Evolutionary conservation across 495 filamentous ascomycete genomes (phyloP).

Genomic region (Jackrogersella multiformis): DNA sequence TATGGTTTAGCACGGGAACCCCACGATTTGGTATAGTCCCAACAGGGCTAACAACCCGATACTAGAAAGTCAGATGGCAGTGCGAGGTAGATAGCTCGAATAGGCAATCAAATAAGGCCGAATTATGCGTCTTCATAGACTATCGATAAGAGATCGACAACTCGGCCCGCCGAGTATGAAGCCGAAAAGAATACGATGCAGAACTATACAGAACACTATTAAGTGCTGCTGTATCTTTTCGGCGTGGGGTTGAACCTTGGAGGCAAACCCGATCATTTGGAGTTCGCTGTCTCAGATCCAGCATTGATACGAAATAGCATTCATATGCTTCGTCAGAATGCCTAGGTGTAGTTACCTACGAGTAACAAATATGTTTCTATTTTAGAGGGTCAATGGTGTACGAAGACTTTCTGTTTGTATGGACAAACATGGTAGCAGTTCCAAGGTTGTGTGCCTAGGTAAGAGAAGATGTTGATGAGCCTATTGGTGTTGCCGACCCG

Average conservation of each 20-base stretch:
- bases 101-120: constrained; percentile 16
- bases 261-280: background rate
- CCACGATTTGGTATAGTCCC: constrained; percentile 5
- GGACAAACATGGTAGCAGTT: background rate
- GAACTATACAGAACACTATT: background rate
- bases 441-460: too few relatives aligned
- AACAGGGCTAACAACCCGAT: background rate
- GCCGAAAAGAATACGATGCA: constrained; percentile 7
- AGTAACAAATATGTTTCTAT: background rate
- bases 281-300: background rate
- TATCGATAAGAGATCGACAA: constrained; percentile 27
- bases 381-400: background rate
- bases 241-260: constrained; percentile 7
- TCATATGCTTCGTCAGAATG: background rate
- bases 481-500: background rate
- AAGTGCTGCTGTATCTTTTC: background rate
- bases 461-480: background rate
- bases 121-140: constrained; percentile 5
- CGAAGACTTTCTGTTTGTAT: background rate
- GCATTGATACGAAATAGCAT: background rate
- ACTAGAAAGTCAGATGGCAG: background rate
- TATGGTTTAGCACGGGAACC: background rate
- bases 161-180: constrained; percentile 19
- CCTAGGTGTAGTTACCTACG: background rate
- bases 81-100: constrained; percentile 2